Conservation (phyloP, 371 early-diverging fungal genomes). For the Mortierella polycephala region DNA sequence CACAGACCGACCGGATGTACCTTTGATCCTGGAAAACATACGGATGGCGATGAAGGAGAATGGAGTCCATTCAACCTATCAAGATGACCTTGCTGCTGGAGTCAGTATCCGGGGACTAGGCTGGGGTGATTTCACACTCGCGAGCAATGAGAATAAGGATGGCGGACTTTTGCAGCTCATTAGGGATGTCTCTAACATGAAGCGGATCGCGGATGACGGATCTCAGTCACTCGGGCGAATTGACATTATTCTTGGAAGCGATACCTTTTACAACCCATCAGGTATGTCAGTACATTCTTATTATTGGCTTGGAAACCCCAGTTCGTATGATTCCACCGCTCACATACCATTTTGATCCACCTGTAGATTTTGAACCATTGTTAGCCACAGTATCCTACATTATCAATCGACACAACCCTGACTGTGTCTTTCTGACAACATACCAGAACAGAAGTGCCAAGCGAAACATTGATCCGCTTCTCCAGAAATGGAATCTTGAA, state of each 20-base stretch:
- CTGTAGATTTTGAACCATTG: constrained; percentile 66
- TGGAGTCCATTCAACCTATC: constrained; percentile 15
- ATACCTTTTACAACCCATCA: constrained; percentile 68
- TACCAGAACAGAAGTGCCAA: constrained; percentile 71
- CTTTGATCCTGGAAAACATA: constrained; percentile 56
- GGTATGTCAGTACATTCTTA: constrained; percentile 39
- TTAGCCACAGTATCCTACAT: constrained; percentile 60
- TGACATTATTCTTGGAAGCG: constrained; percentile 66
- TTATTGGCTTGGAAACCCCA: too few species aligned
- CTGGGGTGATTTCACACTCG: constrained; percentile 60
- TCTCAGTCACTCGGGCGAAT: constrained; percentile 36
- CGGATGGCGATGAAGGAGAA: constrained; percentile 55
- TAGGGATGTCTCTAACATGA: constrained; percentile 26
- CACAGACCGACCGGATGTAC: constrained; percentile 57
- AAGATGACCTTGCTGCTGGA: not conserved
- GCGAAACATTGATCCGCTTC: constrained; percentile 62
- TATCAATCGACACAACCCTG: constrained; percentile 60
- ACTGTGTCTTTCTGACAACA: constrained; percentile 61
- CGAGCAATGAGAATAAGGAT: constrained; percentile 36
- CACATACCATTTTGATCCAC: too few species aligned
- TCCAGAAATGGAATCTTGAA: constrained; percentile 63
- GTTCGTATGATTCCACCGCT: not conserved
- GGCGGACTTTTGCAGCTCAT: constrained; percentile 46
- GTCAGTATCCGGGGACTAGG: constrained; percentile 45
- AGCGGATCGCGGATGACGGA: constrained; percentile 4